Conservation (phyloP, 129 eudicot genomes). For the Artemisia tridentata region DNA sequence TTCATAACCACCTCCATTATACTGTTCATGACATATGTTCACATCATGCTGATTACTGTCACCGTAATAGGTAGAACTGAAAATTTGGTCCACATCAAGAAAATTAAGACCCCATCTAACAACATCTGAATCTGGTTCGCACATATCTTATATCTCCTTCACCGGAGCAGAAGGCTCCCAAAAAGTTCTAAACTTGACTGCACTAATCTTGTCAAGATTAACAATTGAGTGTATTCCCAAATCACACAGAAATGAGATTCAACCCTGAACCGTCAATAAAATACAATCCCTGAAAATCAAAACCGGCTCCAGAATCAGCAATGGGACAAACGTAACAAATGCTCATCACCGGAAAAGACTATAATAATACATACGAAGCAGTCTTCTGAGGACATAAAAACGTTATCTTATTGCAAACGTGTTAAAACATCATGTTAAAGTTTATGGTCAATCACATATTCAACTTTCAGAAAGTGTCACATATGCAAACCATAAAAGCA, state of each 20-base stretch:
- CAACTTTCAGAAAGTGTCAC: neutral
- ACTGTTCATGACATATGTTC: constrained; percentile 52
- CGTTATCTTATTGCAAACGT: neutral
- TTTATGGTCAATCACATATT: neutral
- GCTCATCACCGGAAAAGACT: neutral
- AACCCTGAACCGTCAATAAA: neutral
- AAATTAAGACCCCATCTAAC: constrained; percentile 58
- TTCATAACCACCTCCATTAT: constrained; percentile 37
- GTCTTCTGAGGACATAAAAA: neutral
- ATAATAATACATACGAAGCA: neutral
- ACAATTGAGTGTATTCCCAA: neutral
- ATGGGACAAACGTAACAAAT: neutral
- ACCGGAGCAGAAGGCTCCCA: constrained; percentile 14
- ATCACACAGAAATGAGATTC: too few species aligned
- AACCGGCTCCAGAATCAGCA: constrained; percentile 9
- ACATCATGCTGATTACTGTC: constrained; percentile 62
- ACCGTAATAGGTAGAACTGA: constrained; percentile 62
- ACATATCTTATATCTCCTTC: constrained; percentile 35
- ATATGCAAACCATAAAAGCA: too few species aligned
- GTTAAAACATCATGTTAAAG: too few species aligned
- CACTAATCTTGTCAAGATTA: neutral
- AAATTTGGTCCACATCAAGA: constrained; percentile 60
- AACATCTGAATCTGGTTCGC: constrained; percentile 69
- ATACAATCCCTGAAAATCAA: constrained; percentile 26
- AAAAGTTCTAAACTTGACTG: neutral